Evolutionary conservation across 306 rosid species (phyloP), one percentile per base, ranked within the genome.

Genomic region (Astragalus glycyphyllos): DNA sequence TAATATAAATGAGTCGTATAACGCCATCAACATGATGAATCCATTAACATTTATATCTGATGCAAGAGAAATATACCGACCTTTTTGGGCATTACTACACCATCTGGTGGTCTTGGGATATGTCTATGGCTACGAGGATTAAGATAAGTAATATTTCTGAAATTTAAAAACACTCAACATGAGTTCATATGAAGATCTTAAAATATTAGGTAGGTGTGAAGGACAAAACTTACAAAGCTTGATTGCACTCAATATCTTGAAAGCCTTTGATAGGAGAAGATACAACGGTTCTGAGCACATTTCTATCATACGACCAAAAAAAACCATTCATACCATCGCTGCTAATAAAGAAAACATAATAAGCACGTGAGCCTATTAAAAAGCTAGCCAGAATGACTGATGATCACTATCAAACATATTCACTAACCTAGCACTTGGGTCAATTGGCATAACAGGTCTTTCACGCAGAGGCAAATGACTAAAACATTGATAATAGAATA

Each of bases 291-390:
- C 78, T 84, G 55, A 84, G 7, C 34, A 67, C 87, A 84, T 88
- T 94, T 77, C 96, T 90, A 76, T 94, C 96, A 31, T 77, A 72
- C 37, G 83, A 67, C 92, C 89, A 89, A 65, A 90, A 73, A 79
- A 7, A 87, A 73, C 98, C 98, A 81, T 90, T 90, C 96, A 94
- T 94, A 64, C 98, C 96, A 65, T 84, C 91, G 32, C 98, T 94
- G 89, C 65, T 72, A 71, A 80, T 20, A 41, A 55, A 65, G 37
- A 31, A 5, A 57, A 42, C 71, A 65, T 11, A 44, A 56, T 11
- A 70, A 60, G 57, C 7, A 74, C 56, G 58, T 44, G 72, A 63
- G 42, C 31, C 44, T 47, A 38, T 13, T 74, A 35, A 58, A 64
- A 65, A 12, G 55, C 62, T 46, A 29, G 38, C 35, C 26, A 57